Base-by-base conservation (phyloP, 192 early-diverging fungal genomes). In the Obelidium mucronatum region DNA sequence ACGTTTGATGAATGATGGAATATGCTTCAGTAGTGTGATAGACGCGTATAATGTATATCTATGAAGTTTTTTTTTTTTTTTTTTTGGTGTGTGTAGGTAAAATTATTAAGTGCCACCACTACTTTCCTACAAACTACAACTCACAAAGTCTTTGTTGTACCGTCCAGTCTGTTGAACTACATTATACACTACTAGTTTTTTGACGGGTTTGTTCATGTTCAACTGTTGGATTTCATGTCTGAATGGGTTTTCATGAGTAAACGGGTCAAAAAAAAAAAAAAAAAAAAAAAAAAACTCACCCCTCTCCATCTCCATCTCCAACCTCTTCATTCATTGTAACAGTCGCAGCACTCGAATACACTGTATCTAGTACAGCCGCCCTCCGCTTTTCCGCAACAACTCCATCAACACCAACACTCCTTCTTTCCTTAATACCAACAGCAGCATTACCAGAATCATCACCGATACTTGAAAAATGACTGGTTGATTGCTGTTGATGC, bases 121-220 rank as follows among this genome's bases (percentile, higher is more conserved):
- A n/a, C n/a, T n/a, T n/a, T n/a, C n/a, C 55, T 15, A 40, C 24
- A 22, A 36, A 69, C n/a, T 34, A n/a, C n/a, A 2, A 42, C 74
- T 76, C 55, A 76, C 74, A 61, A 54, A 76, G 52, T 76, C 74
- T 33, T 76, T 76, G 0, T 11, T 4, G 26, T 67, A 22, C 5
- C 42, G 42, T 6, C 34, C 67, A 33, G 58, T 52, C 22, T 53
- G 61, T 19, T 76, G 72, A n/a, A 78, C 39, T 2, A 83, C 74
- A 33, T 83, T 81, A 19, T 56, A 11, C 51, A 87, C 67, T 2
- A 56, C 59, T 1, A 82, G 84, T 28, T 65, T 44, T 36, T 76
- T 77, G 28, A 87, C 82, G 1, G 86, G 86, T 55, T 81, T 83
- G 80, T 83, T 87, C 39, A 83, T 48, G 24, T 13, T n/a, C 52